These are phyloP conservation scores for Artemisia annua DNA, from an alignment of 129 eudicot genomes.

Conservation along the genomic window DNA sequence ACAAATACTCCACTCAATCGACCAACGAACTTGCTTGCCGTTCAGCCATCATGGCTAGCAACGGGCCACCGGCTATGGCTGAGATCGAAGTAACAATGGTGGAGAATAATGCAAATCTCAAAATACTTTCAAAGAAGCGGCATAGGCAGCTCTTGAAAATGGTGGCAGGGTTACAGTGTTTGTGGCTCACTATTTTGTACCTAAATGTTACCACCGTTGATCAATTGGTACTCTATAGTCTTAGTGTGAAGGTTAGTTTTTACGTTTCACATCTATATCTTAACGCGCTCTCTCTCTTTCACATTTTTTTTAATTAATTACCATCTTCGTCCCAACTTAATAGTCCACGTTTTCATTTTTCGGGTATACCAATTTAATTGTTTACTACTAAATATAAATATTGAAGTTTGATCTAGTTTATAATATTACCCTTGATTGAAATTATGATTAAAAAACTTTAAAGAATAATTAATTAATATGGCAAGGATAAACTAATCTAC, in stretches of 20 bases:
- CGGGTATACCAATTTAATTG: too few relatives aligned
- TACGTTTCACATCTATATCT: not conserved
- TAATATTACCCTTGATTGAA: too few relatives aligned
- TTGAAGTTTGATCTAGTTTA: too few relatives aligned
- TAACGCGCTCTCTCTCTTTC: not conserved
- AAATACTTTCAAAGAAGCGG: conserved; percentile 41
- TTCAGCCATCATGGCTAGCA: not conserved
- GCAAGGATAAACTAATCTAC: too few relatives aligned
- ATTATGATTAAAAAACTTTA: too few relatives aligned
- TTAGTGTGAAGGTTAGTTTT: conserved; percentile 49
- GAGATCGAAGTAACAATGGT: conserved; percentile 62
- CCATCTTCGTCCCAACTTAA: too few relatives aligned
- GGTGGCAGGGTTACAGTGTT: conserved; percentile 41
- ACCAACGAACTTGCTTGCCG: not conserved
- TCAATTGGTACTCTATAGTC: conserved; percentile 46
- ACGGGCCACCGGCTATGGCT: conserved; percentile 31
- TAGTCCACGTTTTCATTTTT: too few relatives aligned
- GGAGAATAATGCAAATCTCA: conserved; percentile 55
- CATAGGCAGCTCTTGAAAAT: conserved; percentile 37
- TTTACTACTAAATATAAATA: too few relatives aligned
- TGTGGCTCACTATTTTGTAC: conserved; percentile 51
- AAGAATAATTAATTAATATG: too few relatives aligned
- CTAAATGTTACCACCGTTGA: conserved; percentile 51
- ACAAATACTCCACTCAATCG: conserved; percentile 34
- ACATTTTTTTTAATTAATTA: too few relatives aligned